These are phyloP conservation scores for Juglanconis oblonga DNA, from an alignment of 2,329 filamentous ascomycete species.

Conservation along the genomic window DNA sequence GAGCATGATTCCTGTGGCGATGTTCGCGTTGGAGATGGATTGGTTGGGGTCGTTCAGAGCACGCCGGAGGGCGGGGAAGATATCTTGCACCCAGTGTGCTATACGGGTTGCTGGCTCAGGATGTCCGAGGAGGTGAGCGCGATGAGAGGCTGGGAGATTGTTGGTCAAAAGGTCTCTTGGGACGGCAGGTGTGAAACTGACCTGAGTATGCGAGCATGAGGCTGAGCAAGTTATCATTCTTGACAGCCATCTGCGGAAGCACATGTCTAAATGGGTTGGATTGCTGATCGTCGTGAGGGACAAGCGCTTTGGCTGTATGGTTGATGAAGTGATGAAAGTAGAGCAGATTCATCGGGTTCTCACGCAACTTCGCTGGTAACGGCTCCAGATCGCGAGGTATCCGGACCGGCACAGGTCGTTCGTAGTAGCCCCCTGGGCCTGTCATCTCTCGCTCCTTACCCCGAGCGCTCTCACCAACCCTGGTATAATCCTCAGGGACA, in stretches of 20 bases:
- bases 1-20: constrained; percentile 83
- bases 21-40: constrained; percentile 67
- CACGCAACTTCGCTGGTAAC: constrained; percentile 50
- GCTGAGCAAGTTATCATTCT: constrained; percentile 69
- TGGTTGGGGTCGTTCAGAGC: constrained; percentile 60
- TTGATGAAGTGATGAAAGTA: constrained; percentile 68
- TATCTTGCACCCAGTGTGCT: constrained; percentile 74
- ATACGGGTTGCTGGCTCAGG: constrained; percentile 75
- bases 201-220: constrained; percentile 74
- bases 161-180: neutral
- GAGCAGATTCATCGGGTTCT: constrained; percentile 78
- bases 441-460: constrained; percentile 29
- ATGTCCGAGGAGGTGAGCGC: constrained; percentile 70
- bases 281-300: constrained; percentile 48
- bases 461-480: neutral
- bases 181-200: constrained; percentile 20
- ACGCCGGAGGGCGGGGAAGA: constrained; percentile 69
- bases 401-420: constrained; percentile 61
- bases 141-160: constrained; percentile 62
- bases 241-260: constrained; percentile 60
- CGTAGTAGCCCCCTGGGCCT: constrained; percentile 65
- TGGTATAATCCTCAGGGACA: constrained; percentile 1
- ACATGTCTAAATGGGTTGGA: constrained; percentile 53
- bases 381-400: constrained; percentile 48
- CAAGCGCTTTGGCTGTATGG: constrained; percentile 65